Evolutionary conservation across 306 rosid genomes (phyloP).

Genomic region (Casuarina cunninghamiana): DNA sequence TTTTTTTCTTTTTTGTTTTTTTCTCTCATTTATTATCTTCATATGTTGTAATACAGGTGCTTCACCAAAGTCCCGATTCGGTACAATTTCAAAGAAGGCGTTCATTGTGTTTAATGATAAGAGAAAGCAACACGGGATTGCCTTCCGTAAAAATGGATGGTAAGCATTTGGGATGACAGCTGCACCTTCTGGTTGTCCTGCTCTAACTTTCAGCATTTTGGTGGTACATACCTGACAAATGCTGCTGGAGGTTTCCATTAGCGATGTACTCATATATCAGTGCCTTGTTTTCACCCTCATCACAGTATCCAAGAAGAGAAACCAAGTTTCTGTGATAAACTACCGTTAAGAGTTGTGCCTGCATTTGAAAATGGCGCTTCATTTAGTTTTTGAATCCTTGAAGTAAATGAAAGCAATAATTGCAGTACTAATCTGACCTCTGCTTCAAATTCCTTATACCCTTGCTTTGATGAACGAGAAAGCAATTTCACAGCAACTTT

Average conservation of each 20-base stretch:
- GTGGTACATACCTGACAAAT: slow-evolving; percentile 16
- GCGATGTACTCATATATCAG: slow-evolving; percentile 37
- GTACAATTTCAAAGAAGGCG: no score
- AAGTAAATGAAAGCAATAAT: background rate
- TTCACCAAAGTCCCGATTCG: no score
- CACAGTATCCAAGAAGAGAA: slow-evolving; percentile 39
- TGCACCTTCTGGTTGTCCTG: no score
- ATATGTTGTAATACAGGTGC: no score
- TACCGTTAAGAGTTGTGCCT: slow-evolving; percentile 30
- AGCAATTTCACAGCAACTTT: slow-evolving; percentile 50
- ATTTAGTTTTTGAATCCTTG: background rate
- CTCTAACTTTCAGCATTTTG: no score
- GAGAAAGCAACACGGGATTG: no score
- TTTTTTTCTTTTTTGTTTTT: no score
- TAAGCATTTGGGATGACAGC: no score
- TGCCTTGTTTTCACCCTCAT: slow-evolving; percentile 21
- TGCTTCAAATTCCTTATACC: slow-evolving; percentile 32
- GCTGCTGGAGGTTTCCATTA: slow-evolving; percentile 17
- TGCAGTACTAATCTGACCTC: slow-evolving; percentile 26
- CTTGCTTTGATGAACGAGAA: slow-evolving; percentile 41
- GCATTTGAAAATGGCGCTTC: background rate
- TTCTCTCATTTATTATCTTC: no score
- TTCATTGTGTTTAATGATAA: no score
- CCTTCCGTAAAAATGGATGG: no score
- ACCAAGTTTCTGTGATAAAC: slow-evolving; percentile 32